Conservation (phyloP, 164 flowering plant genomes). For the Akebia trifoliata region DNA sequence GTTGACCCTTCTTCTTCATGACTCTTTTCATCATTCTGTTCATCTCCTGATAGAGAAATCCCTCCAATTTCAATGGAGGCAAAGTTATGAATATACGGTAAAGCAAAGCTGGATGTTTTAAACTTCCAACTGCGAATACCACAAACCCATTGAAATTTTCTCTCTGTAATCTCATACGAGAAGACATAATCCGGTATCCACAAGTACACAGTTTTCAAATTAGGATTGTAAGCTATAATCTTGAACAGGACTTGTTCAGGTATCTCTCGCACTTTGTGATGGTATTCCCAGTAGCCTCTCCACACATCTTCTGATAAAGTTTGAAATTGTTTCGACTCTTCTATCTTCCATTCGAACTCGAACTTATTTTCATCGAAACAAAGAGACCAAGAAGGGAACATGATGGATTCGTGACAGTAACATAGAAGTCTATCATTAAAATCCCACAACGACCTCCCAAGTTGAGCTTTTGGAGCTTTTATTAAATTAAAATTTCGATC, state of each 20-base stretch:
- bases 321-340: background rate
- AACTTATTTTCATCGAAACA: background rate
- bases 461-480: background rate
- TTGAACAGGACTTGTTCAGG: background rate
- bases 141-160: background rate
- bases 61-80: background rate
- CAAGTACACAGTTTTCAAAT: background rate
- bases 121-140: background rate
- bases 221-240: background rate
- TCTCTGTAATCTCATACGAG: background rate
- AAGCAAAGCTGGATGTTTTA: background rate
- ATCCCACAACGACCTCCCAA: constrained; percentile 1
- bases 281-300: background rate
- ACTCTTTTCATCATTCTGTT: too few relatives aligned
- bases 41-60: background rate
- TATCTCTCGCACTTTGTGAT: background rate
- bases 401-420: background rate
- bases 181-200: background rate
- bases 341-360: background rate
- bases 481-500: background rate
- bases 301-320: background rate
- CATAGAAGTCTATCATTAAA: background rate
- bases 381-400: constrained; percentile 1
- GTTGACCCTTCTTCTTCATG: too few relatives aligned
- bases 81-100: background rate